These are phyloP conservation scores for Spergularia azorica DNA, from an alignment of 179 eudicot genomes.

Conservation along the genomic window DNA sequence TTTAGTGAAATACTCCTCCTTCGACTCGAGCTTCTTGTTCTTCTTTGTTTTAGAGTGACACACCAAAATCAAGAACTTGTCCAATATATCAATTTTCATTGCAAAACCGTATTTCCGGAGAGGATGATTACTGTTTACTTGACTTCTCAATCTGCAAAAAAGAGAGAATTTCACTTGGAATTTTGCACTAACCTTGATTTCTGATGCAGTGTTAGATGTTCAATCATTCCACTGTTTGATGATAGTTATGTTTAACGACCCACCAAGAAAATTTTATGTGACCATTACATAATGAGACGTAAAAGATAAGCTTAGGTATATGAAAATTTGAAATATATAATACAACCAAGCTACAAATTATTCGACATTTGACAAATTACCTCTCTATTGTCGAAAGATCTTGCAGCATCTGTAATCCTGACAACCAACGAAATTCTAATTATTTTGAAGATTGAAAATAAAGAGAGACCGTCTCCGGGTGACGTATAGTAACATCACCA, in stretches of 20 bases:
- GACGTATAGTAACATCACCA: no score
- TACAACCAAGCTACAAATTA: no score
- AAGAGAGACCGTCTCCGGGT: no score
- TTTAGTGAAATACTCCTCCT: constrained; percentile 19
- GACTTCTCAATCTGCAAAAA: no score
- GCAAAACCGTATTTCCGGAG: background rate
- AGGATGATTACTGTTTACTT: background rate
- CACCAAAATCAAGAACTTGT: background rate
- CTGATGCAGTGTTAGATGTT: background rate
- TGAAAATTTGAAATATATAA: no score
- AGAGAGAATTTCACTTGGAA: background rate
- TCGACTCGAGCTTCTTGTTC: constrained; percentile 5
- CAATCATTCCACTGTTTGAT: background rate
- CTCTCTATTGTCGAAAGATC: no score
- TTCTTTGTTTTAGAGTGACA: background rate
- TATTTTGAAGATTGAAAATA: no score
- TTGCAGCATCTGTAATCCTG: no score
- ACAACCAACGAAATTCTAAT: no score
- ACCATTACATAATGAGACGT: no score
- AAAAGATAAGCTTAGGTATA: background rate
- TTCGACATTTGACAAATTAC: no score
- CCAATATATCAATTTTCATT: background rate
- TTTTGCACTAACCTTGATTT: background rate
- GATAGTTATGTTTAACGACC: constrained; percentile 4
- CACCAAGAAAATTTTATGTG: background rate